Evolutionary conservation across 2,329 filamentous ascomycete species (phyloP).

Genomic region (Sclerotinia spermophila): DNA sequence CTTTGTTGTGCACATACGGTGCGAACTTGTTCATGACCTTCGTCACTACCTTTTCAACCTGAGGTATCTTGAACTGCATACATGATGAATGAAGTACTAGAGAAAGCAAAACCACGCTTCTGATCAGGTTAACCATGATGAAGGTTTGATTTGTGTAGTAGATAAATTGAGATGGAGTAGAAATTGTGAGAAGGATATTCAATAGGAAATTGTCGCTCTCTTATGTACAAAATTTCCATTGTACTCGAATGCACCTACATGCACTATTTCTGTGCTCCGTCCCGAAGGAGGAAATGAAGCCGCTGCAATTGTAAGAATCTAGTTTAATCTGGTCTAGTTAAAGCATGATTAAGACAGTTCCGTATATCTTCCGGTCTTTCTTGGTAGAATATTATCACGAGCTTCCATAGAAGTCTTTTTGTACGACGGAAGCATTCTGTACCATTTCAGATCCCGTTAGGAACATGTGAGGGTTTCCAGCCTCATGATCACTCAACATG

Average conservation of each 20-base stretch:
- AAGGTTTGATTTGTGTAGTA: not conserved
- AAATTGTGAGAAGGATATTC: not conserved
- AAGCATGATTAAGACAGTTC: not conserved
- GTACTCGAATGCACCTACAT: not conserved
- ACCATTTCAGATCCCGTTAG: not conserved
- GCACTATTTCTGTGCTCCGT: not conserved
- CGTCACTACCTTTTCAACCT: constrained; percentile 12
- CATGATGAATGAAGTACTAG: constrained; percentile 17
- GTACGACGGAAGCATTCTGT: constrained; percentile 1
- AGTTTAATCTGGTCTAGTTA: not conserved
- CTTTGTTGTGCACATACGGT: constrained; percentile 16
- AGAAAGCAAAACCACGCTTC: not conserved
- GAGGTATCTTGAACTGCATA: constrained; percentile 15
- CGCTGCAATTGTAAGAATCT: not conserved
- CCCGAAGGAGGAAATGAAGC: not conserved
- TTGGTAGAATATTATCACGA: constrained; percentile 8
- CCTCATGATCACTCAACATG: constrained; percentile 15
- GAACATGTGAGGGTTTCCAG: constrained; percentile 11
- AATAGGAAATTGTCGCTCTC: not conserved
- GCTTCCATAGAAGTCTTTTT: not conserved
- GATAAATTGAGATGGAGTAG: not conserved
- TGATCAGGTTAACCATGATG: constrained; percentile 15
- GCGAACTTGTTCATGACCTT: constrained; percentile 16
- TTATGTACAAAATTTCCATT: not conserved
- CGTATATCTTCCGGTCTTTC: not conserved